Evolutionary conservation across 2,329 filamentous ascomycete species (phyloP).

Genomic region (Arthrinium phaeospermum): DNA sequence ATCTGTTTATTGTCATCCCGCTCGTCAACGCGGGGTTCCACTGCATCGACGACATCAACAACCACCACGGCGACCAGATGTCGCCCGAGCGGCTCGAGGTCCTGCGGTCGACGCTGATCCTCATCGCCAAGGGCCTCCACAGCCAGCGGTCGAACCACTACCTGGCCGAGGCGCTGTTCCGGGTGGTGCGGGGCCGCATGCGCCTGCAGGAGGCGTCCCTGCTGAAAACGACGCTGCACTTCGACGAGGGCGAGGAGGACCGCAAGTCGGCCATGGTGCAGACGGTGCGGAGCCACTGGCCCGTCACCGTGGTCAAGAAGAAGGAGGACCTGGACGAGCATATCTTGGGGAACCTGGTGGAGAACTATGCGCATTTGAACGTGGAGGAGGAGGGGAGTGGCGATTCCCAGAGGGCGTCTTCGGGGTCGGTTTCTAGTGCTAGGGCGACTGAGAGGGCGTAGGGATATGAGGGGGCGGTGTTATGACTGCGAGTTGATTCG

Average conservation of each 20-base stretch:
- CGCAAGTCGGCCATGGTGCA: conserved; percentile 15
- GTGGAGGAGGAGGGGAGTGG: neutral
- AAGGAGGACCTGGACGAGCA: conserved; percentile 5
- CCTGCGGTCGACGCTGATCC: conserved; percentile 41
- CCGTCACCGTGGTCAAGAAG: conserved; percentile 13
- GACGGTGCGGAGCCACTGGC: conserved; percentile 19
- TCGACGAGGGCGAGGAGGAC: neutral
- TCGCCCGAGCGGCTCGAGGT: conserved; percentile 29
- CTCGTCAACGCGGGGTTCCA: conserved; percentile 38
- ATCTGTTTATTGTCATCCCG: conserved; percentile 39
- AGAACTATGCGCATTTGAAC: conserved; percentile 20
- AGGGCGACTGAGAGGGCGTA: neutral
- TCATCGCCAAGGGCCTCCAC: conserved; percentile 41
- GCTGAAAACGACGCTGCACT: conserved; percentile 7
- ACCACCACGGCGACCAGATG: conserved; percentile 16
- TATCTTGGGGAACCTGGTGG: conserved; percentile 17
- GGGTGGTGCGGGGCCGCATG: conserved; percentile 42
- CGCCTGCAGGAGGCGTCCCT: conserved; percentile 14
- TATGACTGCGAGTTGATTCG: neutral
- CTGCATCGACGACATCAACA: conserved; percentile 35
- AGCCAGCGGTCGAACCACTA: conserved; percentile 42
- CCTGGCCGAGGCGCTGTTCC: conserved; percentile 40
- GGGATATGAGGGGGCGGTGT: neutral
- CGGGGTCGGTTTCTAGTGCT: neutral
- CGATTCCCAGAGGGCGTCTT: neutral